Evolutionary conservation across 164 flowering plant genomes (phyloP).

Genomic region (Sextonia rubra): DNA sequence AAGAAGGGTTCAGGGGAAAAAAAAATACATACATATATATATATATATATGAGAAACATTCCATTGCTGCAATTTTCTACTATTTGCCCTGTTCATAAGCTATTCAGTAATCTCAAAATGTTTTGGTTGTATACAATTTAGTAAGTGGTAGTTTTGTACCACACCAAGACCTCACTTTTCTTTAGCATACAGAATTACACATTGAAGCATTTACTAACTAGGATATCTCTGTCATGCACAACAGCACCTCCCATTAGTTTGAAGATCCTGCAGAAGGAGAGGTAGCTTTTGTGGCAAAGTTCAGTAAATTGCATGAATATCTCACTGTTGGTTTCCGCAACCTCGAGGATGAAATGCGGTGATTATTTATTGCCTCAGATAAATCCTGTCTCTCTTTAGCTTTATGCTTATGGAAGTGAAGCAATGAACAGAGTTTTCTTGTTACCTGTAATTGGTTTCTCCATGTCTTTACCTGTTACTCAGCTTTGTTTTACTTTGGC

Average conservation of each 20-base stretch:
- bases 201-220: background rate
- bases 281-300: constrained; percentile 77
- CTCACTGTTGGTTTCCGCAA: constrained; percentile 90
- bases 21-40: too few species aligned
- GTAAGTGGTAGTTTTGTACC: background rate
- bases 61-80: background rate
- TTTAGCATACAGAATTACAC: background rate
- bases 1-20: background rate
- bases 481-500: too few species aligned
- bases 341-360: constrained; percentile 94
- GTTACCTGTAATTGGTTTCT: too few species aligned
- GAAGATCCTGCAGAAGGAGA: constrained; percentile 99
- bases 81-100: background rate
- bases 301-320: constrained; percentile 82
- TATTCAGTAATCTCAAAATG: background rate
- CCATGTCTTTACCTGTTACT: too few species aligned
- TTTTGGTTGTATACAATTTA: background rate
- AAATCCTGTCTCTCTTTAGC: background rate
- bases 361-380: constrained; percentile 3
- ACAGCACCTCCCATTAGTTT: constrained; percentile 87
- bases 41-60: background rate
- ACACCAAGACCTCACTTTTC: background rate
- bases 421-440: too few species aligned
- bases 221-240: background rate
- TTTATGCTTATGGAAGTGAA: too few species aligned